phyloP scores from a whole-genome alignment of 164 flowering plant genomes.

The Berberis thunbergii region DNA sequence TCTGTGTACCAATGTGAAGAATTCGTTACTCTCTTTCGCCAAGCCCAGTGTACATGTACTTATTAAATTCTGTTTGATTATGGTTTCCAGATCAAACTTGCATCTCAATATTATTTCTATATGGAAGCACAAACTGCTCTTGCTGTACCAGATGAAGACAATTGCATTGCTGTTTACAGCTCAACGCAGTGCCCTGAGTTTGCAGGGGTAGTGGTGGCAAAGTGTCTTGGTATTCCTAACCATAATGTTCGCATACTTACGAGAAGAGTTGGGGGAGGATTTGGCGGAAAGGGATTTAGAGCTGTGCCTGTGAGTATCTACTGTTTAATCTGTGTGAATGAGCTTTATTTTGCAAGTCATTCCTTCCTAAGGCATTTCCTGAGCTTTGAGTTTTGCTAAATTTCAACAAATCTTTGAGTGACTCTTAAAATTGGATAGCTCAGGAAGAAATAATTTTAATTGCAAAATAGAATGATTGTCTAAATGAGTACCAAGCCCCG shows the following conservation, averaged over 20 bases:
- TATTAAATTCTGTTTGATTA: not conserved
- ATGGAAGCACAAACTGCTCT: constrained; percentile 93
- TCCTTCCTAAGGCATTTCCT: too few relatives aligned
- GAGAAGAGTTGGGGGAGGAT: constrained; percentile 94
- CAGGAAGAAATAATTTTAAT: too few relatives aligned
- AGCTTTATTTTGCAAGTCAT: too few relatives aligned
- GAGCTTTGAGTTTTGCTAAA: too few relatives aligned
- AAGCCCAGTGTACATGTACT: not conserved
- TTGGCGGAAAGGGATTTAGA: constrained; percentile 79
- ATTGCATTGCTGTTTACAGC: constrained; percentile 73
- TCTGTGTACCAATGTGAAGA: not conserved
- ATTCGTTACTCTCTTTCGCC: too few relatives aligned
- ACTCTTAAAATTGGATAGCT: too few relatives aligned
- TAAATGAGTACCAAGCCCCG: too few relatives aligned
- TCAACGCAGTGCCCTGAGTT: constrained; percentile 65
- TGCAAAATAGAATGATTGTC: too few relatives aligned
- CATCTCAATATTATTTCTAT: constrained; percentile 81
- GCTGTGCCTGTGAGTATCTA: constrained; percentile 55
- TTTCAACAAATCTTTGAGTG: too few relatives aligned
- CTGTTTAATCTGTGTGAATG: too few relatives aligned
- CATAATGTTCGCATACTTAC: constrained; percentile 80
- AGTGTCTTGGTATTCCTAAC: constrained; percentile 79
- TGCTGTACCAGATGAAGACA: constrained; percentile 91
- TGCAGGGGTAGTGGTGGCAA: constrained; percentile 46
- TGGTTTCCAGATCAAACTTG: constrained; percentile 58